A percentile compares a stretch with the other conserved stretches of the same genome.
Conservation (phyloP, 1,284 basidiomycete genomes). For the Rhizoctonia solani region DNA sequence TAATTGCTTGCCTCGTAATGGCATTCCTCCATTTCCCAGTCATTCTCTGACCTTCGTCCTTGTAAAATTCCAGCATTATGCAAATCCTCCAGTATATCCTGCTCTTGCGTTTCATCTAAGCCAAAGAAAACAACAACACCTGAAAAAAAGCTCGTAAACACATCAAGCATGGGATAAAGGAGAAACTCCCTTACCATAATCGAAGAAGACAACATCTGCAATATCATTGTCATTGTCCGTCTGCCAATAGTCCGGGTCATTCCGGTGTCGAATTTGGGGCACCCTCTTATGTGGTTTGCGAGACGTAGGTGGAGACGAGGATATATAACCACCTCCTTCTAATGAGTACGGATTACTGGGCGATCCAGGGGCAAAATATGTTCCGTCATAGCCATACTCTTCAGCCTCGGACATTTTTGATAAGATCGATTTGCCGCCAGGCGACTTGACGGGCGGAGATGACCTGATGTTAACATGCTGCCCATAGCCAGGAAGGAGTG, state of each 20-base stretch:
- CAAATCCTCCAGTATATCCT: constrained; percentile 79
- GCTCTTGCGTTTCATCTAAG: constrained; percentile 73
- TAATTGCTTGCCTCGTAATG: constrained; percentile 70
- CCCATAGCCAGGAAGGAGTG: constrained; percentile 89
- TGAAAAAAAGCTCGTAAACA: constrained; percentile 54
- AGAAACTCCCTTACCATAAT: constrained; percentile 47
- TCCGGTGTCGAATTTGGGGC: constrained; percentile 5
- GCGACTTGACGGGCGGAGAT: constrained; percentile 66
- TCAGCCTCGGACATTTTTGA: constrained; percentile 82
- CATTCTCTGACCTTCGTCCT: constrained; percentile 57
- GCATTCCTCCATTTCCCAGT: constrained; percentile 90
- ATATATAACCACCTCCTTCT: constrained; percentile 58
- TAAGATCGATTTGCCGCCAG: constrained; percentile 62
- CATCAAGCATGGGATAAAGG: background rate
- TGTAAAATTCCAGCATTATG: constrained; percentile 69
- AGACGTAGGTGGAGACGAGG: constrained; percentile 51
- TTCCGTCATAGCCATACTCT: constrained; percentile 85
- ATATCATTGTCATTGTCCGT: constrained; percentile 53
- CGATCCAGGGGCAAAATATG: constrained; percentile 63
- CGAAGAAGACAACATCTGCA: constrained; percentile 87
- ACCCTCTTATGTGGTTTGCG: constrained; percentile 20
- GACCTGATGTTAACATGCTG: constrained; percentile 83
- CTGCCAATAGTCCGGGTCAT: constrained; percentile 41
- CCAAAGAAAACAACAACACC: constrained; percentile 86
- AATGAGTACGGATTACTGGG: constrained; percentile 40